Percentiles rank a stretch among this genome's conserved stretches.
These are phyloP conservation scores for Acanthamoeba royreba DNA, from an alignment of 208 protist species.

Conservation along the genomic window DNA sequence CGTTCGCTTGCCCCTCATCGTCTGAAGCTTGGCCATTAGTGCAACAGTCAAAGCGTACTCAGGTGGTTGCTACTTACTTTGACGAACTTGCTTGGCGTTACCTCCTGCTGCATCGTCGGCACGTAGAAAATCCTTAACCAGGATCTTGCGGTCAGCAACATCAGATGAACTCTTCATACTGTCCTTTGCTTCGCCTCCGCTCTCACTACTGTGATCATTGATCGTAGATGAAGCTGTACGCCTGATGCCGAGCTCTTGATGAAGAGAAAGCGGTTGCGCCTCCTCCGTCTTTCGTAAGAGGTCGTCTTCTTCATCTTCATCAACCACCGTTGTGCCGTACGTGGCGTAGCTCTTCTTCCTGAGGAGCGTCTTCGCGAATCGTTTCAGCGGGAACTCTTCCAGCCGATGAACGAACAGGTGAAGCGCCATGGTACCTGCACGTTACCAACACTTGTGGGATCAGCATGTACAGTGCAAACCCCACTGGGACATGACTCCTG, in stretches of 20 bases:
- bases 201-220: too few species aligned
- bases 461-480: not conserved
- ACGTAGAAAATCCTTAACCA: not conserved
- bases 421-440: constrained; percentile 27
- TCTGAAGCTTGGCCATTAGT: not conserved
- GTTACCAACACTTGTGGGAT: not conserved
- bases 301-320: not conserved
- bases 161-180: too few species aligned
- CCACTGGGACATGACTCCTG: not conserved
- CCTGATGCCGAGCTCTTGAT: too few species aligned
- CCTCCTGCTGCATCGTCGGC: not conserved
- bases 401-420: not conserved
- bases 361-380: not conserved
- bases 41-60: not conserved
- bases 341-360: not conserved
- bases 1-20: too few species aligned
- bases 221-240: too few species aligned
- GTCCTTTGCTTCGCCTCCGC: too few species aligned
- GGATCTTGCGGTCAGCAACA: too few species aligned
- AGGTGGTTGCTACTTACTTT: not conserved
- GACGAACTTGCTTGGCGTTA: not conserved
- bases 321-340: not conserved
- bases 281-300: not conserved
- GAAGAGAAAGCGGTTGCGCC: not conserved
- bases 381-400: not conserved